Base-by-base conservation (phyloP, 208 protist genomes). In the Crithidia bombi region DNA sequence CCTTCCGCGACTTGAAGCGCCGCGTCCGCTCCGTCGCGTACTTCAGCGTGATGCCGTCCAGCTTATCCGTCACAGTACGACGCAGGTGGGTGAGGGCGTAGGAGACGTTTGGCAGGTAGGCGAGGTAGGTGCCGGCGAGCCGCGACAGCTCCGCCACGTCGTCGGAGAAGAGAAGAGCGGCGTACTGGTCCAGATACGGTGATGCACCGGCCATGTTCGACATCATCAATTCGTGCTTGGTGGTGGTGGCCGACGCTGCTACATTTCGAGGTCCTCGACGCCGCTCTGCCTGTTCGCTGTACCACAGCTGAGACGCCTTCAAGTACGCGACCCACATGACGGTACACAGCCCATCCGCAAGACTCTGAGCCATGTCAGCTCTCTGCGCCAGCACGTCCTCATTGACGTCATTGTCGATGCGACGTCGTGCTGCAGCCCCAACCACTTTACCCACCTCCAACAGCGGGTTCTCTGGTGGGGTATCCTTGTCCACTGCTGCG, bases 251-350 rank as follows among this genome's bases (percentile, higher is more conserved):
- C 15, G 32, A n/a, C 2, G 5, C 5, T 9, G 17, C 15, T 36
- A 2, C 23, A 2, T 30, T 6, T 9, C 5, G 30, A 30, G 39
- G 11, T 21, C 14, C 7, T 10, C 38, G 54, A 9, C 52, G n/a
- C 0, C 57, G 61, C 50, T 58, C 64, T 14, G 57, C 50, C 44
- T 61, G 32, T 28, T 72, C 63, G 14, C 11, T 17, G 32, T 70
- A 71, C 41, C 52, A 54, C 38, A 69, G 55, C 69, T 79, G 68
- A 21, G 65, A 68, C 12, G 55, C 52, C 54, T 80, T 80, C 15
- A 79, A 39, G 41, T 72, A 52, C 2, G 73, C 38, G 10, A 69
- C 32, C 79, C 74, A 84, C 68, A 81, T 61, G 33, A 76, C 69
- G 11, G 26, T 49, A 44, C 73, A 78, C 17, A 79, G 43, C 11